Evolutionary conservation across 805 yeast species (phyloP), one percentile per base, ranked within the genome.

Genomic region (Maudiozyma pseudohumilis): DNA sequence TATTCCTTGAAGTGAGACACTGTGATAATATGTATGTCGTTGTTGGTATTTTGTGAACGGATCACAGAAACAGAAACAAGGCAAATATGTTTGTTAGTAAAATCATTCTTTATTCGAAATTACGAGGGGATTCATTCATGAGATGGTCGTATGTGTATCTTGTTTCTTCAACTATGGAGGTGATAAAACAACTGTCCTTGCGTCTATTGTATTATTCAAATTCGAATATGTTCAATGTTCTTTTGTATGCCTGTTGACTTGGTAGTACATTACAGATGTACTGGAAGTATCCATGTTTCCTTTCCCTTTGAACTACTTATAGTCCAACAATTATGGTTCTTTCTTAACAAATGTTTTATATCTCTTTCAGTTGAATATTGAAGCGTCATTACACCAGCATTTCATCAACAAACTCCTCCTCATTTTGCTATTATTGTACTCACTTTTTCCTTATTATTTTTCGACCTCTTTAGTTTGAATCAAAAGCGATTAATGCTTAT

Each of bases 1-100:
- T 88, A 89, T 81, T 89, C 97, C 78, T 80, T 83, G 72, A 88
- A 82, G 79, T 92, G 87, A 75, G 95, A 83, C 96, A 87, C 80
- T 36, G 22, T 31, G 25, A 36, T 25, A 19, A 29, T 30, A n/a
- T 13, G 12, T 13, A 9, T 17, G 20, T 29, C 12, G 20, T 11
- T 17, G 16, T n/a, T 2, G 10, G 6, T 7, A 28, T n/a, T 9
- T 16, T 16, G 9, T 4, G n/a, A 9, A 17, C 15, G 18, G 6
- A 28, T 15, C 3, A 11, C n/a, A n/a, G n/a, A 4, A 4, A 24
- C n/a, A 11, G 4, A 24, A 24, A 24, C 26, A 28, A 15, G 19
- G 18, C 11, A 15, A 28, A 15, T 6, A 16, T 15, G n/a, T 7
- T 29, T 29, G 32, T 29, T 29, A 29, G 32, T 29, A 29, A 29